Base-by-base conservation (phyloP, 495 filamentous ascomycete species). In the Aspergillus kassunensis region DNA sequence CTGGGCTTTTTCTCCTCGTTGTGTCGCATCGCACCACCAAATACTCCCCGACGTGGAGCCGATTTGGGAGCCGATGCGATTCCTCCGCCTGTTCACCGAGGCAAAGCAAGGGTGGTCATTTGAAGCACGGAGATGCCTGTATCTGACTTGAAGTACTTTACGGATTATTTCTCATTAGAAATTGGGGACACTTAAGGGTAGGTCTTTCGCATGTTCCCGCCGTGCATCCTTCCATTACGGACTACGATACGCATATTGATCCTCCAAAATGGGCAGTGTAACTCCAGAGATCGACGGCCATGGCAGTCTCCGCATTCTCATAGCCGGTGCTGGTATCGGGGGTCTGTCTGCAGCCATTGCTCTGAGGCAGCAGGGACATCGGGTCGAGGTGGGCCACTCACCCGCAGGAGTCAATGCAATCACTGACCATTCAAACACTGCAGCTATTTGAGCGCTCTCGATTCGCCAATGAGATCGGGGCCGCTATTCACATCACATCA, bases 321-420 rank as follows among this genome's bases (percentile, higher is more conserved):
- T 83, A 19, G 72, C 79, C n/a, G 80, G 80, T 12, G 80, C 75
- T 13, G 80, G 81, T 0, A 82, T 83, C 18, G 78, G 77, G 11
- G 79, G 80, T 7, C 57, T 82, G 23, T 64, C 72, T 1, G 73
- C 79, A 12, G 80, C 80, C 0, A 75, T 82, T 54, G 77, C 69
- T 8, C 57, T 85, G 11, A 69, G 78, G 16, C 67, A 74, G 23
- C 66, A 77, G 39, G 80, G 80, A 10, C 81, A 83, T 54, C 37
- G 70, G n/a, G 79, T 82, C 20, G 59, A 71, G 37, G 72, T 80
- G 39, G 45, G 64, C 16, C 24, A 42, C 36, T 9, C 4, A 37
- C 18, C 35, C 15, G n/a, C 18, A 15, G 12, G 1, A 18, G 16
- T 18, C 16, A 7, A 3, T 24, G 10, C 10, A 4, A 30, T 46